Evolutionary conservation across 1,284 basidiomycete species (phyloP).

Genomic region (Porogramme epimiltina): DNA sequence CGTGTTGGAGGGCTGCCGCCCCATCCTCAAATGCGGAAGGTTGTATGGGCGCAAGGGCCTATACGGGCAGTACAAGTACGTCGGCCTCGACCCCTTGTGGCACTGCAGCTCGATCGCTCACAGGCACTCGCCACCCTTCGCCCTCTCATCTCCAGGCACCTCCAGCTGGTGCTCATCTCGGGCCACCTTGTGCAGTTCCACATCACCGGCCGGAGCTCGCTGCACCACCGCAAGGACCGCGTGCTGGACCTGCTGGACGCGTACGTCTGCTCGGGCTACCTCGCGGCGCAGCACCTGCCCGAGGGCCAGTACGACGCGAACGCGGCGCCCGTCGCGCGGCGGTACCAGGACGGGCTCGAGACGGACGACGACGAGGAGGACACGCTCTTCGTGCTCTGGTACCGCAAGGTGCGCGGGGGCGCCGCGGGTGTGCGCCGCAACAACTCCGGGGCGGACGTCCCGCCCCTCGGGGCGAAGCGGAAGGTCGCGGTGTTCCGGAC

Average conservation of each 20-base stretch:
- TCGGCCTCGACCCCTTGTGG: slow-evolving; percentile 25
- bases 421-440: slow-evolving; percentile 13
- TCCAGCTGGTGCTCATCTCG: slow-evolving; percentile 67
- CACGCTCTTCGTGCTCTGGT: slow-evolving; percentile 73
- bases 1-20: slow-evolving; percentile 69
- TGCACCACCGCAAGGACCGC: slow-evolving; percentile 53
- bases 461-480: slow-evolving; percentile 61
- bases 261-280: slow-evolving; percentile 77
- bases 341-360: slow-evolving; percentile 80
- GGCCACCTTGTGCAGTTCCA: slow-evolving; percentile 68
- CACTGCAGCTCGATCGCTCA: background rate
- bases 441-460: slow-evolving; percentile 34
- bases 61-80: slow-evolving; percentile 73
- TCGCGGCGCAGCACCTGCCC: slow-evolving; percentile 68
- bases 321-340: slow-evolving; percentile 53
- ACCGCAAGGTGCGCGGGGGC: slow-evolving; percentile 39
- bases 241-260: slow-evolving; percentile 69
- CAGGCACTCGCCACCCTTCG: background rate
- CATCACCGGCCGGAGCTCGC: slow-evolving; percentile 49
- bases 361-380: slow-evolving; percentile 78
- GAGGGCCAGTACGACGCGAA: slow-evolving; percentile 61
- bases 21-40: slow-evolving; percentile 71
- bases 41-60: slow-evolving; percentile 69
- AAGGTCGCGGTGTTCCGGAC: slow-evolving; percentile 72
- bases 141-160: slow-evolving; percentile 33